Percentiles rank a stretch among this genome's conserved stretches.
phyloP scores from a whole-genome alignment of 148 eudicot genomes.

The Heliosperma pusillum region DNA sequence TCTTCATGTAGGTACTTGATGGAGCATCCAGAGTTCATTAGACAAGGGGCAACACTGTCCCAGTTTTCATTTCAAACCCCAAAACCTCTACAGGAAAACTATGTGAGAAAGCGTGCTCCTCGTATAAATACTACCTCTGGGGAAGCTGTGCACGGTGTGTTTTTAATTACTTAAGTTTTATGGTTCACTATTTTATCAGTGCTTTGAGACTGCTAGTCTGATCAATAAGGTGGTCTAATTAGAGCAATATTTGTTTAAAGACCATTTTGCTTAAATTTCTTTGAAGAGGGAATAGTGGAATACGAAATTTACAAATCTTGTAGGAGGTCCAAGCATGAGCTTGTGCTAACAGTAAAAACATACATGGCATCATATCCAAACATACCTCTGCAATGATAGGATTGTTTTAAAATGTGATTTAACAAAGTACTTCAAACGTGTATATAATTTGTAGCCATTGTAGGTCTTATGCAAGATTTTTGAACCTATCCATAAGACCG shows the following conservation, averaged over 20 bases:
- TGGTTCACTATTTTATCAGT: neutral
- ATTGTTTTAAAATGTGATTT: neutral
- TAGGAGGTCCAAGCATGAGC: neutral
- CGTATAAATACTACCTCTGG: conserved; percentile 31
- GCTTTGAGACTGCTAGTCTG: neutral
- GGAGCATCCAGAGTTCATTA: conserved; percentile 60
- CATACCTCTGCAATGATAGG: neutral
- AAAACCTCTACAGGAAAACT: conserved; percentile 81
- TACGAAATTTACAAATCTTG: neutral
- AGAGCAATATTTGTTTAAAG: neutral
- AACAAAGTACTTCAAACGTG: neutral
- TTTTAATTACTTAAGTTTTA: neutral
- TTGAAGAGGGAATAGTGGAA: neutral
- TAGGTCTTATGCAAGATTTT: neutral
- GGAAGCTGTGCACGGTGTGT: conserved; percentile 25
- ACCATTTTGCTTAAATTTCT: neutral
- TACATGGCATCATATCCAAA: neutral
- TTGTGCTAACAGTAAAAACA: neutral
- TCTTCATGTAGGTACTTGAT: conserved; percentile 53
- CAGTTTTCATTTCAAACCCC: conserved; percentile 90
- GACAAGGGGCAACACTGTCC: conserved; percentile 56
- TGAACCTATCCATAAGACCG: neutral
- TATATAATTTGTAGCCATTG: neutral
- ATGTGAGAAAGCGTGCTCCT: conserved; percentile 75
- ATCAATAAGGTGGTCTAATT: neutral